Evolutionary conservation across 139 green algal genomes (phyloP), one percentile per base, ranked within the genome.

Genomic region (Dunaliella sp.): DNA sequence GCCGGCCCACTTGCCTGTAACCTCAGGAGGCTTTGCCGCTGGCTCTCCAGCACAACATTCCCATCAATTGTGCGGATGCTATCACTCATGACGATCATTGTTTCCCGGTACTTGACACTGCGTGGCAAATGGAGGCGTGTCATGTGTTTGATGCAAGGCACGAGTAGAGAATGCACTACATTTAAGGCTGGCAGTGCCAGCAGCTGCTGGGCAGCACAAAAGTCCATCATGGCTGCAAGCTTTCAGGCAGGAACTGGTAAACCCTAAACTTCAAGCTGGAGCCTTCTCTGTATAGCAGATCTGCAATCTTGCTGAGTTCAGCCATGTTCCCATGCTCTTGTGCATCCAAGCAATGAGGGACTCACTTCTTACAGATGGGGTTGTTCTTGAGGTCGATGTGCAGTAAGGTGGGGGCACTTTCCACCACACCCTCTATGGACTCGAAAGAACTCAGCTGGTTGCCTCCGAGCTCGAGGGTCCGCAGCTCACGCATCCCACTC

Each of bases 81-180:
- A 34, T 91, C 87, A 33, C 83, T 87, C 84, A 89, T 83, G 22
- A 91, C 84, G 38, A 92, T 90, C 35, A 92, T 25, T 7, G 32
- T 84, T 35, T 92, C 90, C 1, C 88, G 85, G 87, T 93, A 92
- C 83, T 90, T 92, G 7, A 82, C n/a, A n/a, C n/a, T n/a, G n/a
- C n/a, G n/a, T n/a, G n/a, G n/a, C n/a, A n/a, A n/a, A n/a, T n/a
- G n/a, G n/a, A n/a, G n/a, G n/a, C n/a, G n/a, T n/a, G n/a, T n/a
- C n/a, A n/a, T n/a, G n/a, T n/a, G n/a, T n/a, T n/a, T n/a, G n/a
- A n/a, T n/a, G n/a, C n/a, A n/a, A n/a, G n/a, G n/a, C n/a, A n/a
- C n/a, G n/a, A n/a, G n/a, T n/a, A n/a, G n/a, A n/a, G n/a, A n/a
- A n/a, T n/a, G n/a, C n/a, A n/a, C n/a, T n/a, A n/a, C n/a, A n/a